Evolutionary conservation across 306 rosid genomes (phyloP).

Genomic region (Castanea crenata): DNA sequence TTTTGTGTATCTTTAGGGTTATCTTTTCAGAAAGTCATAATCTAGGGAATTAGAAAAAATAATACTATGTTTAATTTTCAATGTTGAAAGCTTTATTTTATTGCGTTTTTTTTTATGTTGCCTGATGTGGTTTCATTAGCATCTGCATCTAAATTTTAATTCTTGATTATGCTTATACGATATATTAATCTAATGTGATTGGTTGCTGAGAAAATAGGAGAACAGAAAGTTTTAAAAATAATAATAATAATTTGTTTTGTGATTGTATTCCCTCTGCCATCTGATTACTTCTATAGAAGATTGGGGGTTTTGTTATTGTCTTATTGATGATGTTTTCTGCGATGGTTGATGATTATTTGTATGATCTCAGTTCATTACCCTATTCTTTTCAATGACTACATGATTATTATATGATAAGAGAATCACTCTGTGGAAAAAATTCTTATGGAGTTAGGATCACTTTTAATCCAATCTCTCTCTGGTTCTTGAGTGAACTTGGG

Average conservation of each 20-base stretch:
- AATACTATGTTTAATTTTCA: not conserved
- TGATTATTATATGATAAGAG: not conserved
- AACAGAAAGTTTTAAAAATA: too few species aligned
- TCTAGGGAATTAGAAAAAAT: not conserved
- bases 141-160: not conserved
- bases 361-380: not conserved
- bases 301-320: not conserved
- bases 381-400: not conserved
- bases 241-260: not conserved
- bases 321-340: not conserved
- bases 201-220: not conserved
- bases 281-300: not conserved
- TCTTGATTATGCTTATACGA: not conserved
- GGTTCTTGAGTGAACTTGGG: not conserved
- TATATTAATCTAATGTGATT: not conserved
- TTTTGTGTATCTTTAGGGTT: conserved; percentile 3
- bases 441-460: not conserved
- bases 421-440: not conserved
- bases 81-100: not conserved
- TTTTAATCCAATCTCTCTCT: not conserved
- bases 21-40: conserved; percentile 6
- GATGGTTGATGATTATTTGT: not conserved
- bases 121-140: not conserved
- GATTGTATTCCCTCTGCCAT: not conserved
- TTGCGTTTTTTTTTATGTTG: not conserved